These are phyloP conservation scores for Citeromyces hawaiiensis DNA, from an alignment of 1,139 yeast species.

Conservation along the genomic window DNA sequence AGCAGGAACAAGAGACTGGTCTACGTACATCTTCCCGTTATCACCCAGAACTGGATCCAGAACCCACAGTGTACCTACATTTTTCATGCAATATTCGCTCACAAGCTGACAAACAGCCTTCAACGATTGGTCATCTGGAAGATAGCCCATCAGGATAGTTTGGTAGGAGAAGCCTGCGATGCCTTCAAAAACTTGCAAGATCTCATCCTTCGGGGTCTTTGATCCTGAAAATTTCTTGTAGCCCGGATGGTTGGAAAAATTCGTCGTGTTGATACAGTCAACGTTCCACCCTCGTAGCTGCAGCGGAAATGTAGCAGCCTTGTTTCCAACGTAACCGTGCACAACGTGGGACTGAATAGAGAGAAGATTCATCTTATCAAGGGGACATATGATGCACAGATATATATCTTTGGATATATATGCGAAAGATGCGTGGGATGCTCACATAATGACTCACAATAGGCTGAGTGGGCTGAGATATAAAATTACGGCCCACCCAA, in stretches of 20 bases:
- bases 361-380: slow-evolving; percentile 10
- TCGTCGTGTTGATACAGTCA: slow-evolving; percentile 68
- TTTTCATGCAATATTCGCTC: slow-evolving; percentile 12
- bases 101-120: slow-evolving; percentile 30
- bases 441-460: too few species aligned
- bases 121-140: slow-evolving; percentile 45
- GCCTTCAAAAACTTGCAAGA: slow-evolving; percentile 31
- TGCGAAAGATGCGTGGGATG: too few species aligned
- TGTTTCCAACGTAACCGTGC: slow-evolving; percentile 80
- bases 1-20: slow-evolving; percentile 49
- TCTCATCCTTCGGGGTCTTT: slow-evolving; percentile 24
- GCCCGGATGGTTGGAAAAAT: slow-evolving; percentile 75
- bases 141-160: slow-evolving; percentile 61
- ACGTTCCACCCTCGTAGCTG: slow-evolving; percentile 79
- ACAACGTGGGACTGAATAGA: slow-evolving; percentile 73
- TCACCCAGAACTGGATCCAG: slow-evolving; percentile 95
- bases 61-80: slow-evolving; percentile 32
- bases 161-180: slow-evolving; percentile 33
- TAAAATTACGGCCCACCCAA: too few species aligned
- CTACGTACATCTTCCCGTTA: slow-evolving; percentile 71
- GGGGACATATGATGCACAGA: neutral
- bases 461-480: neutral
- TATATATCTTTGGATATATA: neutral
- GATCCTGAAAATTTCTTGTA: slow-evolving; percentile 45
- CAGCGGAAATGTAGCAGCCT: slow-evolving; percentile 69